Percentiles rank a stretch among this genome's conserved stretches.
Evolutionary conservation across 1,139 yeast genomes (phyloP).

Genomic region (Kazachstania sp.): DNA sequence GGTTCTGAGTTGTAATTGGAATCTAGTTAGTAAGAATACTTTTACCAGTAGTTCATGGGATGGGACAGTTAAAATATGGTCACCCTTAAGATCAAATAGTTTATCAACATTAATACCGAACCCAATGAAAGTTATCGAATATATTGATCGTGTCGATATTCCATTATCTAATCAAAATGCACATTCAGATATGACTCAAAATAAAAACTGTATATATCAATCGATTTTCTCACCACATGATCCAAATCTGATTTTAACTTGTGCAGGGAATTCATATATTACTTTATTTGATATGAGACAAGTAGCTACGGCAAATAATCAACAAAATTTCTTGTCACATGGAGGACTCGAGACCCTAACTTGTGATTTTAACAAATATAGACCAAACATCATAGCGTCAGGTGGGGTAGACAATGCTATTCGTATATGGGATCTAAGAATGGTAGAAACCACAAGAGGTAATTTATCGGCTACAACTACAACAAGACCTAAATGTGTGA

Average conservation of each 20-base stretch:
- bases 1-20: conserved; percentile 86
- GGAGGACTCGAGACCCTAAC: conserved; percentile 72
- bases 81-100: conserved; percentile 52
- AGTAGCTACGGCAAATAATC: conserved; percentile 45
- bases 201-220: conserved; percentile 57
- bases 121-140: conserved; percentile 11
- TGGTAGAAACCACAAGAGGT: conserved; percentile 47
- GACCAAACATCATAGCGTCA: conserved; percentile 68
- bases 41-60: conserved; percentile 89
- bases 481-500: conserved; percentile 41
- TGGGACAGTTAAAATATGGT: conserved; percentile 70
- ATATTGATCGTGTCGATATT: background rate
- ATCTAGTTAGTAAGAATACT: conserved; percentile 60
- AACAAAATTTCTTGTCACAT: conserved; percentile 58
- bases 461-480: conserved; percentile 28
- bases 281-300: conserved; percentile 81
- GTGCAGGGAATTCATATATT: conserved; percentile 71
- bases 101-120: conserved; percentile 47
- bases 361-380: conserved; percentile 87
- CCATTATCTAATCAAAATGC: conserved; percentile 12
- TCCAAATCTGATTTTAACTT: conserved; percentile 59
- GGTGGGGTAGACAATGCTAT: conserved; percentile 85
- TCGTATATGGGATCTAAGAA: conserved; percentile 80
- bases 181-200: conserved; percentile 10
- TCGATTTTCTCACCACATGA: conserved; percentile 84